Evolutionary conservation across 305 asterid species (phyloP).

Genomic region (Rubia peregrina): DNA sequence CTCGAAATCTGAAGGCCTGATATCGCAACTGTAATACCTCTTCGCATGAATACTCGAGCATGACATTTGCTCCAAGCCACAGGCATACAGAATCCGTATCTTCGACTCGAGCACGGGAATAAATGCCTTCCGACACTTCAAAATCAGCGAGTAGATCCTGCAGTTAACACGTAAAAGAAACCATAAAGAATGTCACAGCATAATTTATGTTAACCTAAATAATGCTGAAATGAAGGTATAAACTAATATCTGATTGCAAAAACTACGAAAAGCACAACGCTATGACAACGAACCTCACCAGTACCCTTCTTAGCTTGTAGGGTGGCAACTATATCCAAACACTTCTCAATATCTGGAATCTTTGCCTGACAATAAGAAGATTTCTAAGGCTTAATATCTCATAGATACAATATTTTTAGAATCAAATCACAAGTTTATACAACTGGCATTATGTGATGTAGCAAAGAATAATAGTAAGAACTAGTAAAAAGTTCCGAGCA

Average conservation of each 20-base stretch:
- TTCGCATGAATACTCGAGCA: conserved; percentile 88
- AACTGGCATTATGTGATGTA: neutral
- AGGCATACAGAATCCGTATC: conserved; percentile 75
- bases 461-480: neutral
- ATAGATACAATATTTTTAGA: neutral
- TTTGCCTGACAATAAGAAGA: conserved; percentile 49
- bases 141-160: conserved; percentile 81
- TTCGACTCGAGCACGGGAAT: conserved; percentile 75
- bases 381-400: neutral
- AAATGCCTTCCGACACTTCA: conserved; percentile 96
- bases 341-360: conserved; percentile 90
- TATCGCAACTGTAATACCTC: conserved; percentile 45
- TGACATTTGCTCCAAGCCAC: conserved; percentile 91
- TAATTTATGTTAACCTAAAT: neutral
- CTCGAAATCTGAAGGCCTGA: conserved; percentile 15
- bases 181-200: neutral
- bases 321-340: conserved; percentile 78
- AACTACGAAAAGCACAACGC: conserved; percentile 10
- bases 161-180: conserved; percentile 17
- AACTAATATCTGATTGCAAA: conserved; percentile 4
- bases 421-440: neutral
- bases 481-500: neutral
- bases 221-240: neutral
- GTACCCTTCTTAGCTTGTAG: conserved; percentile 77
- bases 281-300: conserved; percentile 73